phyloP scores from a whole-genome alignment of 176 grass and related monocot genomes.

The Hordeum marinum region DNA sequence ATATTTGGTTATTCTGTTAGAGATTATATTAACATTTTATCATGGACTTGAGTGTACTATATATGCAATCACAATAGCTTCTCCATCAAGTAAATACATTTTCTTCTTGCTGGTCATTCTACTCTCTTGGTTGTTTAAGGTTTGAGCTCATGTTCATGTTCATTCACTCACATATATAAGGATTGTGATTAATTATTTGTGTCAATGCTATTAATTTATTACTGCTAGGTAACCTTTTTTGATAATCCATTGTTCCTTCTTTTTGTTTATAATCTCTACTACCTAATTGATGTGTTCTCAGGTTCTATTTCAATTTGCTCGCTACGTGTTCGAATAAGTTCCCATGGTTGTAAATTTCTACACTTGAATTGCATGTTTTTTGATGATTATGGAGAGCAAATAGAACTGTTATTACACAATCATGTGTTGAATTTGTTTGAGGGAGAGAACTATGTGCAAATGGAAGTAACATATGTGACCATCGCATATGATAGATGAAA shows the following conservation, averaged over 20 bases:
- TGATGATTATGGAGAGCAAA: background rate
- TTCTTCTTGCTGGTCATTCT: background rate
- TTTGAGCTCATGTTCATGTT: background rate
- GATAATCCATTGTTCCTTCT: background rate
- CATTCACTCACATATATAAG: background rate
- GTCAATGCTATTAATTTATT: background rate
- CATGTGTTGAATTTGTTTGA: background rate
- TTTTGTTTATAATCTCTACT: background rate
- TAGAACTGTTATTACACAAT: background rate
- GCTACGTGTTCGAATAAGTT: background rate
- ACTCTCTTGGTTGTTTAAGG: background rate
- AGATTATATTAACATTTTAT: background rate
- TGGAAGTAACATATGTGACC: too few relatives aligned
- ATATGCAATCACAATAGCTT: background rate
- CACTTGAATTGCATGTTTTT: background rate
- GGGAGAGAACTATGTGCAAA: too few relatives aligned
- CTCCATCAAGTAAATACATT: background rate
- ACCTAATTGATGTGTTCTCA: background rate
- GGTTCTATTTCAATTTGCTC: background rate
- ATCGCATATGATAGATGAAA: too few relatives aligned
- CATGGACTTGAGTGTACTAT: background rate
- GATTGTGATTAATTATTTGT: background rate
- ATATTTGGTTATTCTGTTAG: background rate
- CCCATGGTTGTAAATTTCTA: background rate
- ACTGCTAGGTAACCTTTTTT: background rate